These are phyloP conservation scores for Rhizopus stolonifer DNA, from an alignment of 371 early-diverging fungal genomes.

Conservation along the genomic window DNA sequence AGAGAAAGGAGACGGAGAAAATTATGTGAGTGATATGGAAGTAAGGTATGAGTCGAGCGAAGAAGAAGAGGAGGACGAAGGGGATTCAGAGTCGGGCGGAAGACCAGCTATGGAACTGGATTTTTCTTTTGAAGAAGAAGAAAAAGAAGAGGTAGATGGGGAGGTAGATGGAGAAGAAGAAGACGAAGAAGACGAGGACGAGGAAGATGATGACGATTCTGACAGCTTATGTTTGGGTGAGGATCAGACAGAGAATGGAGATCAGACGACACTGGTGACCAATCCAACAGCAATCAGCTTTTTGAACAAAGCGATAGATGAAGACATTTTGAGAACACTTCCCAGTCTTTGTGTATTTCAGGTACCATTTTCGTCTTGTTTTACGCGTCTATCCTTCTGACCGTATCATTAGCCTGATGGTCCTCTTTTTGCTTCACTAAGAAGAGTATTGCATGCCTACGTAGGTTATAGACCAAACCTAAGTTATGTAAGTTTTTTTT, in stretches of 20 bases:
- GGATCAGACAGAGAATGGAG: slow-evolving; percentile 4
- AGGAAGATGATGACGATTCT: slow-evolving; percentile 16
- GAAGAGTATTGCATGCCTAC: slow-evolving; percentile 47
- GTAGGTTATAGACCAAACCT: slow-evolving; percentile 32
- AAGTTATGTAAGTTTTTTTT: slow-evolving; percentile 36
- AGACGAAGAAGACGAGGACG: slow-evolving; percentile 14
- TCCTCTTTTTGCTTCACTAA: slow-evolving; percentile 39
- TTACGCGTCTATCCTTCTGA: too few relatives aligned
- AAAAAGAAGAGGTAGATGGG: slow-evolving; percentile 10
- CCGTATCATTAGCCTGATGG: slow-evolving; percentile 38
- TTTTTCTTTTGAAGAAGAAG: slow-evolving; percentile 2
- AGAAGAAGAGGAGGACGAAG: slow-evolving; percentile 7
- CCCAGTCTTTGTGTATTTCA: slow-evolving; percentile 54
- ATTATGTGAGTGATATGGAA: background rate
- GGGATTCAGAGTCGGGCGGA: slow-evolving; percentile 3
- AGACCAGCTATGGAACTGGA: slow-evolving; percentile 19
- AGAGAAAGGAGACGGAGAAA: slow-evolving; percentile 22
- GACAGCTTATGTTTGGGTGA: background rate
- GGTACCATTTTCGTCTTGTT: slow-evolving; percentile 20
- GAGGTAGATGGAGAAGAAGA: slow-evolving; percentile 13
- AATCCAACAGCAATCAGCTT: slow-evolving; percentile 26
- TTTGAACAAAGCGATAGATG: slow-evolving; percentile 44
- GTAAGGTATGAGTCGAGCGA: slow-evolving; percentile 1
- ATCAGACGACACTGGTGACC: slow-evolving; percentile 12
- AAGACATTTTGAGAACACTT: slow-evolving; percentile 50